Percentiles rank a stretch among this genome's conserved stretches.
These are phyloP conservation scores for Lithospermum erythrorhizon DNA, from an alignment of 257 asterid genomes.

Conservation along the genomic window DNA sequence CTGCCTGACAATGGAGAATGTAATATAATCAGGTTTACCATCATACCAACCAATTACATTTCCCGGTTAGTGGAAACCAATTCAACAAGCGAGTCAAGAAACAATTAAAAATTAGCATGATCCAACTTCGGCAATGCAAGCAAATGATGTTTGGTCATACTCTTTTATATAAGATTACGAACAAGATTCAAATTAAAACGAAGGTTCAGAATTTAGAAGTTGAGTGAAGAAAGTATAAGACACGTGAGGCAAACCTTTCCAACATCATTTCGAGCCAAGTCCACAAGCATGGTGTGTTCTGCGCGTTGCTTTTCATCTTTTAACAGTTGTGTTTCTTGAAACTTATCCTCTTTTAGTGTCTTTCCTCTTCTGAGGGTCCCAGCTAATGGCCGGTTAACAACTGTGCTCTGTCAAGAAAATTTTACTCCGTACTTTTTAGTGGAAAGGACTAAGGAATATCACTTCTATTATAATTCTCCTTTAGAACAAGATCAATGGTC, in stretches of 20 bases:
- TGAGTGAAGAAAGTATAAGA: neutral
- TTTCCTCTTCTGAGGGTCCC: slow-evolving; percentile 76
- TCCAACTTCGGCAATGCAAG: too few relatives aligned
- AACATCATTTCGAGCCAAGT: slow-evolving; percentile 80
- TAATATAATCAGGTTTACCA: too few relatives aligned
- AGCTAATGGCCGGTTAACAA: slow-evolving; percentile 74
- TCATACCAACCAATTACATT: too few relatives aligned
- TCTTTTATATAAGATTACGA: too few relatives aligned
- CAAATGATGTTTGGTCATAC: too few relatives aligned
- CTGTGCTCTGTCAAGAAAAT: slow-evolving; percentile 40
- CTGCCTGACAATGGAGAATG: too few relatives aligned
- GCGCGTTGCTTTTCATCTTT: slow-evolving; percentile 72
- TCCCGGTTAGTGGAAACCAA: too few relatives aligned
- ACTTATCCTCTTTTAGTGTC: slow-evolving; percentile 50
- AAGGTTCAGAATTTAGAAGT: too few relatives aligned
- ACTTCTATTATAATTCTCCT: neutral
- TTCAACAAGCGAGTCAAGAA: too few relatives aligned
- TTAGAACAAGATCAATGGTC: slow-evolving; percentile 6
- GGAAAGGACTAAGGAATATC: slow-evolving; percentile 1
- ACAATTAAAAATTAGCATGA: too few relatives aligned
- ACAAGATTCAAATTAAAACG: too few relatives aligned
- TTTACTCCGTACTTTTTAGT: neutral
- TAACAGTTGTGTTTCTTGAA: slow-evolving; percentile 46
- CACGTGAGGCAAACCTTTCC: slow-evolving; percentile 53
- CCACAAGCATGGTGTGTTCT: slow-evolving; percentile 81